Conservation (phyloP, 768 basidiomycete species). For the Suillus alpinus region DNA sequence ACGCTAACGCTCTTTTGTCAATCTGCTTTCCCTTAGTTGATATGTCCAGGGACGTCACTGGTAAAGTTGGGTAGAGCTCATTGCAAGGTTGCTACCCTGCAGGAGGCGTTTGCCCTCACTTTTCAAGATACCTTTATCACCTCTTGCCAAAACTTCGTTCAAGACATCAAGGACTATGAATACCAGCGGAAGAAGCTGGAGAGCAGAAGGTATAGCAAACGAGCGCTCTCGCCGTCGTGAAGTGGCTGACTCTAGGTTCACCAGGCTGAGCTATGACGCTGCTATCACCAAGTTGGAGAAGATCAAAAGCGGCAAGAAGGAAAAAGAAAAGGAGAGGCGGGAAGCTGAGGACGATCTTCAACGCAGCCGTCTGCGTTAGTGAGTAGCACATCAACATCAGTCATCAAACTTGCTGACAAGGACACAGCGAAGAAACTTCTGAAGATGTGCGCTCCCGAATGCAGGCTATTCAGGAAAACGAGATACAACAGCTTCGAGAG, state of each 20-base stretch:
- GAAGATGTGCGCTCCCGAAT: conserved; percentile 84
- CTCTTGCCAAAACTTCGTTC: conserved; percentile 61
- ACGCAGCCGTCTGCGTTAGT: conserved; percentile 74
- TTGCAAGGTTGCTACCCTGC: conserved; percentile 80
- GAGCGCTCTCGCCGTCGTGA: not conserved
- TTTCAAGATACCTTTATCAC: conserved; percentile 72
- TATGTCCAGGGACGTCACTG: conserved; percentile 59
- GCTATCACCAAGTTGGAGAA: conserved; percentile 70
- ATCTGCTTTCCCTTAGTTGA: not conserved
- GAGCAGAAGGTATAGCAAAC: conserved; percentile 60
- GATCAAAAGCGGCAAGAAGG: conserved; percentile 70
- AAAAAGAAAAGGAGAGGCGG: conserved; percentile 67
- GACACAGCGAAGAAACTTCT: conserved; percentile 73
- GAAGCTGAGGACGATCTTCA: conserved; percentile 84
- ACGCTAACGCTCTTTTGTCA: conserved; percentile 15
- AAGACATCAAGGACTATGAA: conserved; percentile 84
- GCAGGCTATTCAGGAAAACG: conserved; percentile 76
- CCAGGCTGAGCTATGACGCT: conserved; percentile 75
- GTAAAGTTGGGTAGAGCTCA: conserved; percentile 78
- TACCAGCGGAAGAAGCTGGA: conserved; percentile 81
- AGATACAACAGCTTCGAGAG: conserved; percentile 67
- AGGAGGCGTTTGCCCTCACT: conserved; percentile 74
- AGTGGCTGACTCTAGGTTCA: not conserved
- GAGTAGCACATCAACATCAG: conserved; percentile 23
- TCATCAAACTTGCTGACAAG: conserved; percentile 5